phyloP scores from a whole-genome alignment of 768 basidiomycete genomes.

The Mycena albidolilacea region DNA sequence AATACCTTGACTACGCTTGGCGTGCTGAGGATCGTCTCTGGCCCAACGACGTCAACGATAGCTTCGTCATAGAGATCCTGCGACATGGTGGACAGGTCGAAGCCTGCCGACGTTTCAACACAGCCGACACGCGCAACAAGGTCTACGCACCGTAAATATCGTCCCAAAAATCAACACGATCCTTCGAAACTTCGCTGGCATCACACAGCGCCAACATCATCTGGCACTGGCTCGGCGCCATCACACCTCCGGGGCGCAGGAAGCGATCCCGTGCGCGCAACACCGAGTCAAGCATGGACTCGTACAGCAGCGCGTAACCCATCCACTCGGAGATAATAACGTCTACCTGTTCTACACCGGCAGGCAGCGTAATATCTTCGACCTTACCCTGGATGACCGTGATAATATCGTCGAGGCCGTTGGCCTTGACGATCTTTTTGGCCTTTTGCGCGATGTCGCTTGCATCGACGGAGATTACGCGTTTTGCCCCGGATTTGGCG shows the following conservation, averaged over 20 bases:
- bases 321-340: slow-evolving; percentile 99
- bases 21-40: slow-evolving; percentile 75
- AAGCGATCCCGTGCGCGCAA: slow-evolving; percentile 90
- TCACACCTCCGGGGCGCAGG: slow-evolving; percentile 80
- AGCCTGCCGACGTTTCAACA: slow-evolving; percentile 65
- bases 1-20: slow-evolving; percentile 78
- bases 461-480: slow-evolving; percentile 93
- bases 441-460: slow-evolving; percentile 87
- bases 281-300: slow-evolving; percentile 98
- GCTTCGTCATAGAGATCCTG: slow-evolving; percentile 84
- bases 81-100: slow-evolving; percentile 90
- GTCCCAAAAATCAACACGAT: slow-evolving; percentile 91
- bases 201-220: slow-evolving; percentile 91
- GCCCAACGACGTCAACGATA: slow-evolving; percentile 83
- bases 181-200: slow-evolving; percentile 79
- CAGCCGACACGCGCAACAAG: not conserved
- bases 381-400: slow-evolving; percentile 93
- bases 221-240: slow-evolving; percentile 92
- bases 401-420: slow-evolving; percentile 80
- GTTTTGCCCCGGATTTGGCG: slow-evolving; percentile 89
- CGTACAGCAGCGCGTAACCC: slow-evolving; percentile 93
- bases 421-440: slow-evolving; percentile 81
- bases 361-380: slow-evolving; percentile 87
- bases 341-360: slow-evolving; percentile 83
- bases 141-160: slow-evolving; percentile 83